A percentile compares a stretch with the other conserved stretches of the same genome.
phyloP scores from a whole-genome alignment of 805 yeast species.

The Lachancea quebecensis region DNA sequence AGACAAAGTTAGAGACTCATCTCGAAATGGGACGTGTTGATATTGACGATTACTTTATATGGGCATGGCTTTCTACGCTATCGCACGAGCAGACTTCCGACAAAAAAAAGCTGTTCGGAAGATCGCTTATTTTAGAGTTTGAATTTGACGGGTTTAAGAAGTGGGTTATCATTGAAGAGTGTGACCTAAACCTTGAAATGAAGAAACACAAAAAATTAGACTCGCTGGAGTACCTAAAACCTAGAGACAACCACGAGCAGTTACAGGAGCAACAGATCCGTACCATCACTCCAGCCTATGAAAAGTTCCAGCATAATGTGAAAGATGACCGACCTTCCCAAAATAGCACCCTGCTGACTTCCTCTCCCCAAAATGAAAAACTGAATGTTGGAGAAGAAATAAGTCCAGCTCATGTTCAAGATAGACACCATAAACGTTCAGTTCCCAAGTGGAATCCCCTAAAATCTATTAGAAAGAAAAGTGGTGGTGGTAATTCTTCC shows the following conservation, averaged over 20 bases:
- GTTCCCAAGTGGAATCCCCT: conserved; percentile 29
- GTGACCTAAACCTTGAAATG: conserved; percentile 35
- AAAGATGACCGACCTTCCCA: background rate
- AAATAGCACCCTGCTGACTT: no score
- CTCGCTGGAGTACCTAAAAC: conserved; percentile 13
- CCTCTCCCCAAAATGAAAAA: background rate
- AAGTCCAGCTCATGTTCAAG: conserved; percentile 14
- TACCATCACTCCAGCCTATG: conserved; percentile 20
- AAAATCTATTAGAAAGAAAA: conserved; percentile 22
- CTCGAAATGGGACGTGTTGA: conserved; percentile 41
- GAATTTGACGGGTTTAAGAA: conserved; percentile 69
- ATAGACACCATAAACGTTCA: conserved; percentile 22
- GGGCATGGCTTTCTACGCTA: conserved; percentile 83
- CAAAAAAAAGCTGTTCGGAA: conserved; percentile 66
- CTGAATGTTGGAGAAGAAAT: conserved; percentile 1
- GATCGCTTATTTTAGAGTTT: conserved; percentile 75
- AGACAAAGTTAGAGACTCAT: conserved; percentile 22
- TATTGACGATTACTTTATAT: conserved; percentile 80
- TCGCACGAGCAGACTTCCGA: conserved; percentile 64
- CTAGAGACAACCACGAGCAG: background rate
- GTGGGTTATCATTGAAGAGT: conserved; percentile 73
- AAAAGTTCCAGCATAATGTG: conserved; percentile 19
- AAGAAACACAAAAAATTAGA: conserved; percentile 18
- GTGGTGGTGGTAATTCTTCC: conserved; percentile 13
- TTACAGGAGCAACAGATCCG: conserved; percentile 1